These are phyloP conservation scores for Hemileccinum impolitum DNA, from an alignment of 768 basidiomycete species.

Conservation along the genomic window DNA sequence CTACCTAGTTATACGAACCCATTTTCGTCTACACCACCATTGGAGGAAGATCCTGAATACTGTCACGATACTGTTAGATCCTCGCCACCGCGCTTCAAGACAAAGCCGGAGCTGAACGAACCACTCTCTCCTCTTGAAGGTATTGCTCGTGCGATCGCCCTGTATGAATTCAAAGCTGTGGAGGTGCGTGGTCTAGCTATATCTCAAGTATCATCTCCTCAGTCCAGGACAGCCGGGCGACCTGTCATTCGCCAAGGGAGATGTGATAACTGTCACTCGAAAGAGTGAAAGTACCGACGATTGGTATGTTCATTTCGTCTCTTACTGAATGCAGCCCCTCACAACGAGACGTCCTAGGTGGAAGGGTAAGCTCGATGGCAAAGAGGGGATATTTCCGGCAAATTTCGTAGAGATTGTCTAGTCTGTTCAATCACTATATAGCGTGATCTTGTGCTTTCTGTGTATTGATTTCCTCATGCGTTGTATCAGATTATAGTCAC, in stretches of 20 bases:
- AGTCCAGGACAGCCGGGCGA: constrained; percentile 57
- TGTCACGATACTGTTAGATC: constrained; percentile 7
- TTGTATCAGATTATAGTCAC: neutral
- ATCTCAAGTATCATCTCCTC: constrained; percentile 1
- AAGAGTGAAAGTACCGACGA: constrained; percentile 72
- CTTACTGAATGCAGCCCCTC: neutral
- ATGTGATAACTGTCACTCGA: constrained; percentile 65
- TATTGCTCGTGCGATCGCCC: constrained; percentile 67
- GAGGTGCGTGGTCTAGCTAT: constrained; percentile 44
- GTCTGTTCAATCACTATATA: neutral
- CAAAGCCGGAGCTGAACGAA: constrained; percentile 47
- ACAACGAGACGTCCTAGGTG: constrained; percentile 47
- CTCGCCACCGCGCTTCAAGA: constrained; percentile 36
- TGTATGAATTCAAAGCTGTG: constrained; percentile 70
- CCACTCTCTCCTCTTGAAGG: constrained; percentile 56
- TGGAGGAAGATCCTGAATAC: constrained; percentile 17
- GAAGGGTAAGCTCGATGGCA: constrained; percentile 62
- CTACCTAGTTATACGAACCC: constrained; percentile 22
- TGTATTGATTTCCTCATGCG: neutral
- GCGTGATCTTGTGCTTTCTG: constrained; percentile 2
- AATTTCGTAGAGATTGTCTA: constrained; percentile 74
- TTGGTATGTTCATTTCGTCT: constrained; percentile 46
- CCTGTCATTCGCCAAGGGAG: constrained; percentile 71
- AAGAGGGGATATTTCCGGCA: constrained; percentile 74
- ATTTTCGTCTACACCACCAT: constrained; percentile 25